Percentiles rank a stretch among this genome's conserved stretches.
These are phyloP conservation scores for Physcomitrellopsis africana DNA, from an alignment of 225 moss, liverwort and hornwort species.

Conservation along the genomic window DNA sequence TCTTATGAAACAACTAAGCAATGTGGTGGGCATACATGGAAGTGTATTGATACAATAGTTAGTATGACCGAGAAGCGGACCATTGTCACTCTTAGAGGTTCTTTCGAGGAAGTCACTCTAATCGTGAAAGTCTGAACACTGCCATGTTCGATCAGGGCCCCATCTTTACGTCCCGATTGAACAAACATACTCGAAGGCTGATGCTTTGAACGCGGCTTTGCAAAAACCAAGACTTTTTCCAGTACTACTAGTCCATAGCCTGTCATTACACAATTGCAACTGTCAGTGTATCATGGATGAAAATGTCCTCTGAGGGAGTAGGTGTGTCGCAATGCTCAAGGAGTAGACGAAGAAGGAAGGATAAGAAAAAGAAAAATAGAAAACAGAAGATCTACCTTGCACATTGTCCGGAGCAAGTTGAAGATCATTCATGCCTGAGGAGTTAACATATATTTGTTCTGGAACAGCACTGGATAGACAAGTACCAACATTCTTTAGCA, in stretches of 20 bases:
- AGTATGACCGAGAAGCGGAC: conserved; percentile 21
- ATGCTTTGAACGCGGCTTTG: conserved; percentile 37
- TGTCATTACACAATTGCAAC: conserved; percentile 23
- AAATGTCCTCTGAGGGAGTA: background rate
- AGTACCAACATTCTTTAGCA: background rate
- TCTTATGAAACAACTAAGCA: background rate
- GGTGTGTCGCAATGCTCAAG: background rate
- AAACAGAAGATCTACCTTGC: conserved; percentile 45
- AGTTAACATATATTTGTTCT: conserved; percentile 41
- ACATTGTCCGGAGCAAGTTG: conserved; percentile 52
- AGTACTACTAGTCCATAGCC: conserved; percentile 53
- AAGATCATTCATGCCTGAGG: conserved; percentile 36
- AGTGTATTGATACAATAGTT: background rate
- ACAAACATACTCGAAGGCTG: conserved; percentile 51
- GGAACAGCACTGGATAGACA: conserved; percentile 44
- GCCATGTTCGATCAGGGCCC: conserved; percentile 39
- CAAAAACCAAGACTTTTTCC: conserved; percentile 54
- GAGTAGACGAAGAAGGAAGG: background rate
- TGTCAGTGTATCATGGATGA: background rate
- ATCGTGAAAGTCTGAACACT: conserved; percentile 34
- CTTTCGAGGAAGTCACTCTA: conserved; percentile 40
- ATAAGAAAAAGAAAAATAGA: background rate
- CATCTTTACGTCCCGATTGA: conserved; percentile 48
- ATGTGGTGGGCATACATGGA: background rate
- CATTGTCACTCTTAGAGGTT: conserved; percentile 55